These are phyloP conservation scores for Colletotrichum sp. DNA, from an alignment of 2,329 filamentous ascomycete species.

Conservation along the genomic window DNA sequence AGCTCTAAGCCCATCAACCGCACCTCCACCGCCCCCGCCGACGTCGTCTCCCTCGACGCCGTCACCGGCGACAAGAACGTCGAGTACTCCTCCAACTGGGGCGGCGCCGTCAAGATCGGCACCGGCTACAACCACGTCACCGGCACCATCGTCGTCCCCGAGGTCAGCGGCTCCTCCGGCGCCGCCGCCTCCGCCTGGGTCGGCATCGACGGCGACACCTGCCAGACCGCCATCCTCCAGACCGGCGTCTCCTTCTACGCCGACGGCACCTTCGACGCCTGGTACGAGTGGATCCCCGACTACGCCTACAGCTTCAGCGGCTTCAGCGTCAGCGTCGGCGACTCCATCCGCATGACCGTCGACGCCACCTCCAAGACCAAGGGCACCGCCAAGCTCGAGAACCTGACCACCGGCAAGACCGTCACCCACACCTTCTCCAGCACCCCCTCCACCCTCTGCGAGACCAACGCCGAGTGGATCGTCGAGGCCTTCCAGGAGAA, in stretches of 20 bases:
- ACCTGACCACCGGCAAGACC: constrained; percentile 54
- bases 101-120: constrained; percentile 31
- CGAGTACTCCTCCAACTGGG: constrained; percentile 32
- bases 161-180: constrained; percentile 21
- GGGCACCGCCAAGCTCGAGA: constrained; percentile 41
- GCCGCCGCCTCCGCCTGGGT: constrained; percentile 47
- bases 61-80: constrained; percentile 2
- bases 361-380: constrained; percentile 26
- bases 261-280: constrained; percentile 40
- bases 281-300: constrained; percentile 53
- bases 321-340: constrained; percentile 33
- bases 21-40: neutral
- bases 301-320: constrained; percentile 42
- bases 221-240: constrained; percentile 43
- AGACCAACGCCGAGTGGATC: constrained; percentile 68
- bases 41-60: neutral
- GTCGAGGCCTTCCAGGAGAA: constrained; percentile 50
- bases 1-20: constrained; percentile 21
- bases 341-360: constrained; percentile 31
- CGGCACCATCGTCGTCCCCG: constrained; percentile 33
- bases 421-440: constrained; percentile 56
- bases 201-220: constrained; percentile 52
- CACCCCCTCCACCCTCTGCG: constrained; percentile 48
- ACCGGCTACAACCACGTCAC: constrained; percentile 29
- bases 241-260: constrained; percentile 47